Conservation (phyloP, 2,329 filamentous ascomycete species). For the Pyrenochaeta sp. region DNA sequence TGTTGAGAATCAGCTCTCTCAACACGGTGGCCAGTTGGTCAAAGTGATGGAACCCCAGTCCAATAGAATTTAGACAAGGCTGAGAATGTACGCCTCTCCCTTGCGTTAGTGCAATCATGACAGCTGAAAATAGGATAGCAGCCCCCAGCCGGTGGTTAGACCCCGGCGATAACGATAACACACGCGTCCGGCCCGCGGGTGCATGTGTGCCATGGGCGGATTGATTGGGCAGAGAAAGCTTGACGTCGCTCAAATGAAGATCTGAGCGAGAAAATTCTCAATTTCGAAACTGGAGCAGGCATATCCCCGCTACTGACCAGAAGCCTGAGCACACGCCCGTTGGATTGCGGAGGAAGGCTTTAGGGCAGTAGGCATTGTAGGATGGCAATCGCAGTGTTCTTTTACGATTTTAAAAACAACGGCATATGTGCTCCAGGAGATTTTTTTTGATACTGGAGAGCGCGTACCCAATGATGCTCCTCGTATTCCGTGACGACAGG, state of each 20-base stretch:
- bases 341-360: no score
- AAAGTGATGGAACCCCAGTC: background rate
- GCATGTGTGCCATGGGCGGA: background rate
- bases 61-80: background rate
- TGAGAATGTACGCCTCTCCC: background rate
- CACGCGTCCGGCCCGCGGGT: background rate
- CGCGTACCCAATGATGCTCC: no score
- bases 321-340: no score
- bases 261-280: background rate
- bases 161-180: background rate
- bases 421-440: no score
- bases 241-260: background rate
- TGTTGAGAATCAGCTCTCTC: background rate
- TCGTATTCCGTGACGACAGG: no score
- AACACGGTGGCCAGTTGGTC: background rate
- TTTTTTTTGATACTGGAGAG: no score
- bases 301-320: background rate
- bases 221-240: background rate
- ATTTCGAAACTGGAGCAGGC: background rate
- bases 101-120: background rate
- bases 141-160: background rate
- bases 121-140: background rate
- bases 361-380: no score
- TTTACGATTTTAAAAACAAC: no score
- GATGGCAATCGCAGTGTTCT: no score